Evolutionary conservation across 306 rosid species (phyloP).

Genomic region (Castanopsis chinensis): DNA sequence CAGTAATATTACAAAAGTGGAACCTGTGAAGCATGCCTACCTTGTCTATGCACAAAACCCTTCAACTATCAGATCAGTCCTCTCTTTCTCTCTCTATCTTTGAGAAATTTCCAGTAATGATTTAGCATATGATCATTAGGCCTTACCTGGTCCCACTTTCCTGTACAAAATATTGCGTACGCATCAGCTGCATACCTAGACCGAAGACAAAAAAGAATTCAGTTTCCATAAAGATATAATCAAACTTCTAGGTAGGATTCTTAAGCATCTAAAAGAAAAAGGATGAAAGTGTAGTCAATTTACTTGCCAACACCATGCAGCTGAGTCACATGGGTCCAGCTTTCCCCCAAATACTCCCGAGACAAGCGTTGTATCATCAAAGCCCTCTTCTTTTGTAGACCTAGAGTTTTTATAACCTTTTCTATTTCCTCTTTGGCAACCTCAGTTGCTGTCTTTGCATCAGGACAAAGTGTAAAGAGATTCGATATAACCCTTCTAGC

Average conservation of each 20-base stretch:
- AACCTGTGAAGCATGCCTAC: too few relatives aligned
- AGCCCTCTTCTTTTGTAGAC: conserved; percentile 55
- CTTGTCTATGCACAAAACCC: too few relatives aligned
- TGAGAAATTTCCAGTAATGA: conserved; percentile 23
- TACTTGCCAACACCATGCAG: conserved; percentile 83
- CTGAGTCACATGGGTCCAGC: conserved; percentile 75
- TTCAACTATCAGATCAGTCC: too few relatives aligned
- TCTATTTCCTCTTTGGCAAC: conserved; percentile 42
- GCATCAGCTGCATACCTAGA: conserved; percentile 71
- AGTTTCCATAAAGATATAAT: not conserved
- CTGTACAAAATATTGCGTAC: conserved; percentile 59
- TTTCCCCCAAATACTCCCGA: conserved; percentile 47
- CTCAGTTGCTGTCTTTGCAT: conserved; percentile 55
- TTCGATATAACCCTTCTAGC: conserved; percentile 24
- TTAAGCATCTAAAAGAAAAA: not conserved
- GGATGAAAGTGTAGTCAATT: conserved; percentile 1
- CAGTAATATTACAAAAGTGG: too few relatives aligned
- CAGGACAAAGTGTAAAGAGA: conserved; percentile 61
- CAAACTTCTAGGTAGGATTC: not conserved
- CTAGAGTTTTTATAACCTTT: conserved; percentile 43
- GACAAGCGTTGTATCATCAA: conserved; percentile 49
- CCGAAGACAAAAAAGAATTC: not conserved
- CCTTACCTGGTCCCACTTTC: conserved; percentile 44
- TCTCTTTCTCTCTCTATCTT: too few relatives aligned
- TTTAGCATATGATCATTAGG: conserved; percentile 48